phyloP scores from a whole-genome alignment of 257 asterid species.

The Ajuga chamaepitys region DNA sequence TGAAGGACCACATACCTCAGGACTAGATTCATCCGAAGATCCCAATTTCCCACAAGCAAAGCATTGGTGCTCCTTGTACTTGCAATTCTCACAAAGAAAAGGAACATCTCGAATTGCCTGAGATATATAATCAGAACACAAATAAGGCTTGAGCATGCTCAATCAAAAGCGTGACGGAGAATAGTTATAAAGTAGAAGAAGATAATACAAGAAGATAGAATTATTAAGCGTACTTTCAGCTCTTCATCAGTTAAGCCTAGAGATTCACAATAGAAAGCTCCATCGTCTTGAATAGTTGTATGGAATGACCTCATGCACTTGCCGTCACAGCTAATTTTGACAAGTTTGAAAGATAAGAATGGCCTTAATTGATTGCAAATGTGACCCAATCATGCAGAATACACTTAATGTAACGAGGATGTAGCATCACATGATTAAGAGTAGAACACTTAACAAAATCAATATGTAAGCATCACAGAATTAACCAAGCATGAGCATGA shows the following conservation, averaged over 20 bases:
- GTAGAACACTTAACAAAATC: neutral
- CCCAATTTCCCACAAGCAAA: constrained; percentile 81
- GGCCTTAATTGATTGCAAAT: neutral
- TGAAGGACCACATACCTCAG: constrained; percentile 50
- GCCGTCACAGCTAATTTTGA: constrained; percentile 64
- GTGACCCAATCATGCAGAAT: neutral
- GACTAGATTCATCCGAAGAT: constrained; percentile 74
- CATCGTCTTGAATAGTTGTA: constrained; percentile 54
- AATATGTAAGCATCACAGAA: neutral
- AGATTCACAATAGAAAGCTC: constrained; percentile 49
- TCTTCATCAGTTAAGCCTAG: constrained; percentile 49
- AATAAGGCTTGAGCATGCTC: neutral
- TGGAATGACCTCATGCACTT: constrained; percentile 93
- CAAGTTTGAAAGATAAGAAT: constrained; percentile 2
- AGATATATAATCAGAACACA: constrained; percentile 5
- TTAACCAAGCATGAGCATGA: neutral
- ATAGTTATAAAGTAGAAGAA: neutral
- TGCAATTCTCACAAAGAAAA: constrained; percentile 68
- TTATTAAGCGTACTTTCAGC: constrained; percentile 34
- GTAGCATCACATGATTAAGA: too few species aligned
- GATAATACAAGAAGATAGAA: neutral
- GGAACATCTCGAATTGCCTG: constrained; percentile 39
- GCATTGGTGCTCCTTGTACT: constrained; percentile 71
- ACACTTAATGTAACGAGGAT: neutral
- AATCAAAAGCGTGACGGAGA: constrained; percentile 10